phyloP scores from a whole-genome alignment of 176 grass and related monocot genomes.

The Triticum timopheevii region DNA sequence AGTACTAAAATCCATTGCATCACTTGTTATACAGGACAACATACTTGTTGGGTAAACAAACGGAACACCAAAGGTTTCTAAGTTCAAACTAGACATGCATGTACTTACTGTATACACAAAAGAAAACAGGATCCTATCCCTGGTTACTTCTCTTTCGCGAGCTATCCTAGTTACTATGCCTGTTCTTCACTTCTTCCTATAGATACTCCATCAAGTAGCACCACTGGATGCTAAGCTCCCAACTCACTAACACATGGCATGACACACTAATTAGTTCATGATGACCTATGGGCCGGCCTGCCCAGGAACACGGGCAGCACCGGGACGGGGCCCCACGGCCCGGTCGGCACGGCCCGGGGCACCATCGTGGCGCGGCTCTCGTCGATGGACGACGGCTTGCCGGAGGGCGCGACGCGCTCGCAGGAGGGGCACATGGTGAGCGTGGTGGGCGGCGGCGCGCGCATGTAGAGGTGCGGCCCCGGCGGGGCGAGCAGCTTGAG shows the following conservation, averaged over 20 bases:
- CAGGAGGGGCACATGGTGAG: conserved; percentile 93
- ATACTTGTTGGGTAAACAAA: conserved; percentile 4
- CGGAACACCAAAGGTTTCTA: background rate
- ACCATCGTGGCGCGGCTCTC: background rate
- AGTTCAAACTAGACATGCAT: background rate
- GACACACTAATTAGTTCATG: background rate
- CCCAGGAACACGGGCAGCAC: conserved; percentile 42
- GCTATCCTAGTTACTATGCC: background rate
- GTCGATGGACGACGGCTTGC: background rate
- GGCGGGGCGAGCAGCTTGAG: conserved; percentile 56
- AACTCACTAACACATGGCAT: background rate
- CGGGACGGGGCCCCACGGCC: conserved; percentile 43
- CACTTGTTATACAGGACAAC: background rate
- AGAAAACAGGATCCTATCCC: background rate
- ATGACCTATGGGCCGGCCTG: conserved; percentile 45
- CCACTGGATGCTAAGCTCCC: background rate
- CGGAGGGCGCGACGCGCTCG: conserved; percentile 45
- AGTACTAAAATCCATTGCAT: background rate
- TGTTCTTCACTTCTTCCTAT: background rate
- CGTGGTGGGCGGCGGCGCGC: conserved; percentile 74
- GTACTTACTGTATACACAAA: background rate
- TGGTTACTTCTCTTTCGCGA: background rate
- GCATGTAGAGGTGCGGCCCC: conserved; percentile 58
- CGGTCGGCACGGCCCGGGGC: background rate
- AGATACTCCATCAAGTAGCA: background rate